Evolutionary conservation across 495 filamentous ascomycete species (phyloP).

Genomic region (Chaetomidium leptoderma): DNA sequence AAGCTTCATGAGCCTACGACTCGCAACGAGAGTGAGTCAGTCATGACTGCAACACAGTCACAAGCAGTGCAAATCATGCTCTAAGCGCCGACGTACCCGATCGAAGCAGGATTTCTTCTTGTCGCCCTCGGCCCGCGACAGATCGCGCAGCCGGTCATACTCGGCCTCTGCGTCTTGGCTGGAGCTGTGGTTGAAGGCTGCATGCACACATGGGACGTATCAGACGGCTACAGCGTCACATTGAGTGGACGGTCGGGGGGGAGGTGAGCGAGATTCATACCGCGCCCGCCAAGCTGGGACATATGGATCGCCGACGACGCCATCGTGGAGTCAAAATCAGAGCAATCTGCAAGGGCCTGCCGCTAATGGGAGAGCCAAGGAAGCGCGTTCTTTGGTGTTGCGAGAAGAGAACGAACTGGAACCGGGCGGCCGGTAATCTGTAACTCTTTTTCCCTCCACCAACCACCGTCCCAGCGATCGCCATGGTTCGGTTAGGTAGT

Average conservation of each 20-base stretch:
- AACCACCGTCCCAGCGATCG: not conserved
- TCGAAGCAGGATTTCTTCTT: constrained; percentile 74
- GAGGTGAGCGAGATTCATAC: constrained; percentile 34
- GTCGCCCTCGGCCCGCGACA: constrained; percentile 71
- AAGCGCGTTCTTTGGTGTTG: not conserved
- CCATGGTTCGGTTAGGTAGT: no score
- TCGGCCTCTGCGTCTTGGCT: constrained; percentile 68
- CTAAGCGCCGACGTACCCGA: constrained; percentile 43
- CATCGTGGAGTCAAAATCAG: constrained; percentile 14
- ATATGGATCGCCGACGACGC: constrained; percentile 58
- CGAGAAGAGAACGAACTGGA: no score
- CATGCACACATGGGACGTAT: not conserved
- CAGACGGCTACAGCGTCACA: no score
- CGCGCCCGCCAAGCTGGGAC: constrained; percentile 57
- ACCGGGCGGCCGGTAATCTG: no score
- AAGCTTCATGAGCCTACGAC: constrained; percentile 67
- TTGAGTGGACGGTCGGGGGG: not conserved
- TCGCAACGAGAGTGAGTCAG: constrained; percentile 6
- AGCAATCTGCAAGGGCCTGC: not conserved
- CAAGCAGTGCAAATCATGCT: not conserved
- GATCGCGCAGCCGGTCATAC: constrained; percentile 84
- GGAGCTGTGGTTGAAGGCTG: constrained; percentile 78
- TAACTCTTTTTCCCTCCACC: no score
- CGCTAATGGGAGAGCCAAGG: not conserved
- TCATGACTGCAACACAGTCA: not conserved